Evolutionary conservation across 495 filamentous ascomycete genomes (phyloP).

Genomic region (Chaetomidium leptoderma): DNA sequence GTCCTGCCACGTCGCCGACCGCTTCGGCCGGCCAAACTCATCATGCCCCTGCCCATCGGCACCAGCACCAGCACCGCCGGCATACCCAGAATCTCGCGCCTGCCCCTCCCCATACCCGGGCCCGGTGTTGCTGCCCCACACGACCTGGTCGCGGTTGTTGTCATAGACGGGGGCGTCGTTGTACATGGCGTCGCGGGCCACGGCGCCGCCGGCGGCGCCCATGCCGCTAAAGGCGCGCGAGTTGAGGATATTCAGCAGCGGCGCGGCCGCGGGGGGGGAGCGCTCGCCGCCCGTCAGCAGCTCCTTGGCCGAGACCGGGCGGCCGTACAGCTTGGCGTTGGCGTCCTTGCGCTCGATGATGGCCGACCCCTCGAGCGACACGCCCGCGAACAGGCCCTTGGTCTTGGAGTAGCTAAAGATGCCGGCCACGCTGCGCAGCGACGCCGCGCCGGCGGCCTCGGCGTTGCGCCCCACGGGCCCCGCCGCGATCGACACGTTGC

Average conservation of each 20-base stretch:
- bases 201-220: slow-evolving; percentile 33
- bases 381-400: slow-evolving; percentile 93
- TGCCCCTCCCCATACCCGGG: slow-evolving; percentile 72
- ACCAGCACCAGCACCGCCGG: slow-evolving; percentile 13
- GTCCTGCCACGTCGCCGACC: slow-evolving; percentile 82
- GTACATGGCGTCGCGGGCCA: slow-evolving; percentile 67
- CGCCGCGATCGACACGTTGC: slow-evolving; percentile 93
- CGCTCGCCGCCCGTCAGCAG: slow-evolving; percentile 73
- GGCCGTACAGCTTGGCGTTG: slow-evolving; percentile 92
- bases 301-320: slow-evolving; percentile 71
- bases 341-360: slow-evolving; percentile 92
- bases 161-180: slow-evolving; percentile 94
- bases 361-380: slow-evolving; percentile 85
- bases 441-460: slow-evolving; percentile 92
- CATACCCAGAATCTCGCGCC: slow-evolving; percentile 48
- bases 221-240: slow-evolving; percentile 76
- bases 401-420: slow-evolving; percentile 97
- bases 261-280: slow-evolving; percentile 75
- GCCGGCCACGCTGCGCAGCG: slow-evolving; percentile 80
- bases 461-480: slow-evolving; percentile 93
- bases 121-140: slow-evolving; percentile 84
- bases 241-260: slow-evolving; percentile 77
- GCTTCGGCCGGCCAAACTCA: slow-evolving; percentile 49
- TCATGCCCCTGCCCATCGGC: slow-evolving; percentile 48
- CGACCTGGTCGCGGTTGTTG: slow-evolving; percentile 77